phyloP scores from a whole-genome alignment of 345 rosid genomes.

The Carallia pectinifolia region DNA sequence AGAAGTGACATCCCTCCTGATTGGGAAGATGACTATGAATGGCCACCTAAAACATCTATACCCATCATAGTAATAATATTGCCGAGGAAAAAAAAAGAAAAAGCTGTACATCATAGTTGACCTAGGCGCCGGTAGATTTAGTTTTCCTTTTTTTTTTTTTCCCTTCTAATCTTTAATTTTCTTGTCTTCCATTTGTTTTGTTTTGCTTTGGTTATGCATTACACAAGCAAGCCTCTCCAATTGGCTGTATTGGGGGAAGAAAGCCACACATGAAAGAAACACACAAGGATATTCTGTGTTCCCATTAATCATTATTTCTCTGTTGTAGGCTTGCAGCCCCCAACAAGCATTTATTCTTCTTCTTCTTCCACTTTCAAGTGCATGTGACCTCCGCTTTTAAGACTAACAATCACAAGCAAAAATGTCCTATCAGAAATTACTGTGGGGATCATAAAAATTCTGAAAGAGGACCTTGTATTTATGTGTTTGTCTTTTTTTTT shows the following conservation, averaged over 20 bases:
- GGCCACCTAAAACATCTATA: slow-evolving; percentile 31
- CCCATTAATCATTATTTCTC: slow-evolving; percentile 33
- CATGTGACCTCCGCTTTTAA: slow-evolving; percentile 14
- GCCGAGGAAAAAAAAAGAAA: not conserved
- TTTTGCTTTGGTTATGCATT: slow-evolving; percentile 11
- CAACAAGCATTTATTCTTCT: slow-evolving; percentile 29
- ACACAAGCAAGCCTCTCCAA: slow-evolving; percentile 19
- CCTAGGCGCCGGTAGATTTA: slow-evolving; percentile 4
- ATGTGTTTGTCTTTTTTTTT: not conserved
- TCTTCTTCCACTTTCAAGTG: not conserved
- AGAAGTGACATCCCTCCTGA: slow-evolving; percentile 41
- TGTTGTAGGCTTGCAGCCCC: slow-evolving; percentile 1
- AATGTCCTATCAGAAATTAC: slow-evolving; percentile 17
- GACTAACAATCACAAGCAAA: slow-evolving; percentile 5
- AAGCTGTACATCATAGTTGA: slow-evolving; percentile 26
- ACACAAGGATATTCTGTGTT: slow-evolving; percentile 24
- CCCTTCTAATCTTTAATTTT: too few relatives aligned
- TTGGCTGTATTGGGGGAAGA: slow-evolving; percentile 27
- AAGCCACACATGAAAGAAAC: slow-evolving; percentile 5
- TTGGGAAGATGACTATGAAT: slow-evolving; percentile 36
- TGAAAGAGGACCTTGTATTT: slow-evolving; percentile 19
- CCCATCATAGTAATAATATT: slow-evolving; percentile 21
- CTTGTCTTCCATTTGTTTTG: not conserved
- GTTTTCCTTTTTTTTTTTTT: not conserved
- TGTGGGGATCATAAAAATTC: slow-evolving; percentile 18